Percentiles rank a stretch among this genome's conserved stretches.
Evolutionary conservation across 2,329 filamentous ascomycete genomes (phyloP).

Genomic region (Chaetomiaceae sp.): DNA sequence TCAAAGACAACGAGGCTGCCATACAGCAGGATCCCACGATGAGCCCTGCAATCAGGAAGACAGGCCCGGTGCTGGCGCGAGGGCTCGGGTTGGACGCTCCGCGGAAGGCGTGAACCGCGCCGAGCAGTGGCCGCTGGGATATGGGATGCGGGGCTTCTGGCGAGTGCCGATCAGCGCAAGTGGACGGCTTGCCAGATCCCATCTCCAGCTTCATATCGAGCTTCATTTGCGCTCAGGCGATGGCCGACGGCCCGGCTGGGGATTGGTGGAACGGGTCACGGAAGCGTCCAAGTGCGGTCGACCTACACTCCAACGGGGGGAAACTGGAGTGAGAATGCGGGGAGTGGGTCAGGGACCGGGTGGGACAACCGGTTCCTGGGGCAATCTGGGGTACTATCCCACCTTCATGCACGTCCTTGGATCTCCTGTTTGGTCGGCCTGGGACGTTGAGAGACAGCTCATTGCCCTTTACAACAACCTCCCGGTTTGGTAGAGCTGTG

Average conservation of each 20-base stretch:
- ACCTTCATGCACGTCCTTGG: conserved; percentile 22
- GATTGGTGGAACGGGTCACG: conserved; percentile 18
- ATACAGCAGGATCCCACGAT: too few species aligned
- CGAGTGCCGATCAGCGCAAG: conserved; percentile 22
- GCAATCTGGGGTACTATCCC: conserved; percentile 25
- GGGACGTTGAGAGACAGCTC: neutral
- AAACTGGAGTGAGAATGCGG: conserved; percentile 17
- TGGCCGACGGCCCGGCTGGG: conserved; percentile 17
- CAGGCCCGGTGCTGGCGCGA: conserved; percentile 29
- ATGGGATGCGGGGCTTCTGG: conserved; percentile 23
- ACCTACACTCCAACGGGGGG: neutral
- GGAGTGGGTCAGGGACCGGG: too few species aligned
- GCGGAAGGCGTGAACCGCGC: conserved; percentile 24
- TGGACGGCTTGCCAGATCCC: conserved; percentile 22
- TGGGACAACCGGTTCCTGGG: conserved; percentile 9
- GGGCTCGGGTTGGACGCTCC: conserved; percentile 29
- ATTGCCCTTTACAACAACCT: neutral
- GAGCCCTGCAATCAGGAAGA: conserved; percentile 32
- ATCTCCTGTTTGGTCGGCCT: conserved; percentile 9
- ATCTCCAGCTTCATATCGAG: conserved; percentile 25
- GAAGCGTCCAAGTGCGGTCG: conserved; percentile 4
- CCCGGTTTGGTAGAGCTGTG: conserved; percentile 10
- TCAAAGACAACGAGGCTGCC: conserved; percentile 5
- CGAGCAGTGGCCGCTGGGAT: conserved; percentile 20
- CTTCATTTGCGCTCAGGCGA: conserved; percentile 25